Conservation (phyloP, 768 basidiomycete species). For the Chalciporus piperatus region DNA sequence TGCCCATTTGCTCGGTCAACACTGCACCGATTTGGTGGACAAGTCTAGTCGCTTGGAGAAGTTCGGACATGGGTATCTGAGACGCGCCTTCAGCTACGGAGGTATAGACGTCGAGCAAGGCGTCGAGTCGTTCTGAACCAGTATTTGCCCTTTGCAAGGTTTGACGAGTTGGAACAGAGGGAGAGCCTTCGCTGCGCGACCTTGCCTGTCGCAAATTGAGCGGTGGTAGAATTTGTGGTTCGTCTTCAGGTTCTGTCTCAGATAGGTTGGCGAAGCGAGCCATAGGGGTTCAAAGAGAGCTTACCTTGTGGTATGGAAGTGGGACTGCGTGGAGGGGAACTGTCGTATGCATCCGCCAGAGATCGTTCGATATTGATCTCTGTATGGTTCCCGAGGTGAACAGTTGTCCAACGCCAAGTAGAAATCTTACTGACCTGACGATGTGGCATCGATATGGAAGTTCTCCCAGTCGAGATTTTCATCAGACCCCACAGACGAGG, state of each 20-base stretch:
- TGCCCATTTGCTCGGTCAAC: conserved; percentile 45
- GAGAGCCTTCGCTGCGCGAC: conserved; percentile 12
- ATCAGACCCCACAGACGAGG: conserved; percentile 10
- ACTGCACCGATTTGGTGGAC: conserved; percentile 45
- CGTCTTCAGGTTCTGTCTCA: conserved; percentile 1
- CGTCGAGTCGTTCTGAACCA: conserved; percentile 41
- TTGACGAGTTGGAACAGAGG: conserved; percentile 5
- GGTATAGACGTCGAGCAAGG: conserved; percentile 42
- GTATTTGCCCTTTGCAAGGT: conserved; percentile 39
- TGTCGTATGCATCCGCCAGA: conserved; percentile 7
- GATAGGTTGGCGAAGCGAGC: background rate
- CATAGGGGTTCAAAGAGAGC: background rate
- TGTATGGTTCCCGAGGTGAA: conserved; percentile 1
- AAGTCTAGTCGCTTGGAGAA: conserved; percentile 44
- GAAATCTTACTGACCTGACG: conserved; percentile 19
- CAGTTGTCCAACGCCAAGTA: background rate
- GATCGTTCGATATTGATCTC: conserved; percentile 24
- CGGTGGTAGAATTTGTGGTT: background rate
- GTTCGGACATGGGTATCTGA: conserved; percentile 48
- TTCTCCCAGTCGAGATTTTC: conserved; percentile 34
- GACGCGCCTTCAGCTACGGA: conserved; percentile 43
- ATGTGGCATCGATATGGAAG: conserved; percentile 12
- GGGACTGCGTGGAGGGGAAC: conserved; percentile 6
- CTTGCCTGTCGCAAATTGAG: background rate
- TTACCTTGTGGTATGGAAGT: conserved; percentile 9